A percentile compares a stretch with the other conserved stretches of the same genome.
These are phyloP conservation scores for Bidens hawaiensis DNA, from an alignment of 140 eudicot genomes.

Conservation along the genomic window DNA sequence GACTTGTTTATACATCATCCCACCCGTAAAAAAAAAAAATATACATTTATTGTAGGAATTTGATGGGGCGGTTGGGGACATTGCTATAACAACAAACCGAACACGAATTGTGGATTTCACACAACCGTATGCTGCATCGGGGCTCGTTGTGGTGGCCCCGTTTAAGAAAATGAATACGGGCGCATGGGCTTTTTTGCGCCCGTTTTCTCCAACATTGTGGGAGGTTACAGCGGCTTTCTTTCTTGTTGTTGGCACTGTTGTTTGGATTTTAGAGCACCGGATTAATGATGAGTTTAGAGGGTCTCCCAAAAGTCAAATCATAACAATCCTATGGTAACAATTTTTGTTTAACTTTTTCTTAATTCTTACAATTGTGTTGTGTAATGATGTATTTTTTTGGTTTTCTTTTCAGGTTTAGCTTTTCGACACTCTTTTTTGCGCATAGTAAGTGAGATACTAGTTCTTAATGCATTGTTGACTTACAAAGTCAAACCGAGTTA, in stretches of 20 bases:
- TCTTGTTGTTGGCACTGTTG: slow-evolving; percentile 66
- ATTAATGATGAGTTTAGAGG: slow-evolving; percentile 85
- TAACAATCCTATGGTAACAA: slow-evolving; percentile 70
- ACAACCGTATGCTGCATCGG: slow-evolving; percentile 81
- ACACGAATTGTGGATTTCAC: slow-evolving; percentile 80
- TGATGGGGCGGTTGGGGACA: slow-evolving; percentile 88
- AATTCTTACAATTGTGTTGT: slow-evolving; percentile 5
- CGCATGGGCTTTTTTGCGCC: slow-evolving; percentile 85
- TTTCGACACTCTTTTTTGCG: slow-evolving; percentile 80
- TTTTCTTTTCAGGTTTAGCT: slow-evolving; percentile 73
- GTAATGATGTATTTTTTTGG: slow-evolving; percentile 9
- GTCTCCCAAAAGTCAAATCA: slow-evolving; percentile 63
- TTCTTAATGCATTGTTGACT: neutral
- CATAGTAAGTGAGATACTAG: slow-evolving; percentile 57
- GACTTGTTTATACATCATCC: too few species aligned
- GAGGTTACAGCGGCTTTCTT: slow-evolving; percentile 63
- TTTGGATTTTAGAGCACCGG: slow-evolving; percentile 88
- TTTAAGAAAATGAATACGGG: slow-evolving; percentile 66
- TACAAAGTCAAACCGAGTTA: slow-evolving; percentile 11
- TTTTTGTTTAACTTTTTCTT: neutral
- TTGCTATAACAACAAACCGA: slow-evolving; percentile 74
- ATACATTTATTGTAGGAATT: slow-evolving; percentile 38
- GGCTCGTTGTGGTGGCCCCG: slow-evolving; percentile 88
- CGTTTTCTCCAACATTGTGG: slow-evolving; percentile 79
- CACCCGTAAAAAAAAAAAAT: too few species aligned